Evolutionary conservation across 2,329 filamentous ascomycete genomes (phyloP), one percentile per base, ranked within the genome.

Genomic region (Paecilomyces niveus): DNA sequence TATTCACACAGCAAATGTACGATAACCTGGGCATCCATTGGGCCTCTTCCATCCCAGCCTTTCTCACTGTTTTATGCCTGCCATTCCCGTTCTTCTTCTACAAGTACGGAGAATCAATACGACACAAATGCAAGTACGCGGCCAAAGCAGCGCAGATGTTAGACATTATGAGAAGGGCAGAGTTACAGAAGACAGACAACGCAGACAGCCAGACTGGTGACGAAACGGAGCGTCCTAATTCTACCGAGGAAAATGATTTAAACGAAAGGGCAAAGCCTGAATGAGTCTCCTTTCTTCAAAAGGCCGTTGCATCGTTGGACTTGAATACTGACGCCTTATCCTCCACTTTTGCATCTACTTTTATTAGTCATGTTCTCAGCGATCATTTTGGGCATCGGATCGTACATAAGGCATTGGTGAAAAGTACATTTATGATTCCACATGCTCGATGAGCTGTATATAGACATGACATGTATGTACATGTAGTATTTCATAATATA

Each of bases 1-100:
- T 79, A 13, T 78, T 78, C 65, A 76, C 75, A 0, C 67, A 62
- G 0, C 62, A 72, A 10, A 70, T 79, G 70, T 79, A 77, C 58
- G 33, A 67, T 1, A 65, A 65, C 2, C 62, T 79, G 3, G 76
- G 76, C 1, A 73, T 78, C 6, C 72, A 74, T 49, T 78, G 74
- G 76, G 76, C 72, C 1, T 72, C 67, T 2, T 72, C 65, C 22
- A 64, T 78, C 5, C 74, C 72, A 1, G 76, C 64, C 13, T 39
- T 76, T 77, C 54, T 56, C 77, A 45, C 74, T 71, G 3, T 75
- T 10, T 65, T 65, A 0, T 73, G 70, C 21, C 60, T 72, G 11
- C 70, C 70, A 1, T 73, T 74, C 50, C 72, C 71, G 1, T 74
- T 76, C 55, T 56, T 76, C 13, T 73, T 76, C 57, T 75, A 76